Evolutionary conservation across 352 stramenopile species (phyloP), one percentile per base, ranked within the genome.

Genomic region (Pythium vanterpoolii): DNA sequence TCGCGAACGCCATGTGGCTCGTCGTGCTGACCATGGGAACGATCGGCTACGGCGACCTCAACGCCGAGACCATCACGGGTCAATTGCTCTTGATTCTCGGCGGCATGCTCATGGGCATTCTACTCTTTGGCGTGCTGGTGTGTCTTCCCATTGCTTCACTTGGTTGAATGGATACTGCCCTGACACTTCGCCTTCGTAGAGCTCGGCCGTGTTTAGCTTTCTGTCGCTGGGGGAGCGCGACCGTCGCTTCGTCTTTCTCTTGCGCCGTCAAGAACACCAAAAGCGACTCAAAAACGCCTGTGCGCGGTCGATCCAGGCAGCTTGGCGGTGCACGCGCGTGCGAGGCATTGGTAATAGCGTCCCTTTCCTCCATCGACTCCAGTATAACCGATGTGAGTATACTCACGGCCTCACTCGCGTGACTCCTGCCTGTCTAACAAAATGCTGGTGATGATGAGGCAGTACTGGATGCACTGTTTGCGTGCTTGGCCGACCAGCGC

Each of bases 11-110:
- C 5, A 44, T 83, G 55, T 93, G 83, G 83, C 66, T 93, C 36
- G 82, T 89, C 2, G 66, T 80, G 28, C 66, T 93, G 43, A 90
- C 79, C 18, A 90, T 93, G 83, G 79, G 72, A 19, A 90, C 83
- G 3, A 76, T 90, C 38, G 83, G 83, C 9, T 93, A 93, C 60
- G 83, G 83, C 8, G 83, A 93, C 58, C 55, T 87, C 14, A 72
- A 69, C 0, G 71, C 83, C 10, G 61, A 79, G 44, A 90, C 83
- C 19, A 64, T 74, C 13, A 56, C 72, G 5, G 83, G 83, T 8
- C 79, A 93, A 60, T 40, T 85, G 9, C 31, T 90, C 10, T 57
- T 90, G 2, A 73, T 87, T 11, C 31, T 89, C 21, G 79, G 81
- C 26, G 83, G 72, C 28, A 93, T 93, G 80, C 50, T 86, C 24